Conservation (phyloP, 2,329 filamentous ascomycete species). For the Stenocarpella maydis region DNA sequence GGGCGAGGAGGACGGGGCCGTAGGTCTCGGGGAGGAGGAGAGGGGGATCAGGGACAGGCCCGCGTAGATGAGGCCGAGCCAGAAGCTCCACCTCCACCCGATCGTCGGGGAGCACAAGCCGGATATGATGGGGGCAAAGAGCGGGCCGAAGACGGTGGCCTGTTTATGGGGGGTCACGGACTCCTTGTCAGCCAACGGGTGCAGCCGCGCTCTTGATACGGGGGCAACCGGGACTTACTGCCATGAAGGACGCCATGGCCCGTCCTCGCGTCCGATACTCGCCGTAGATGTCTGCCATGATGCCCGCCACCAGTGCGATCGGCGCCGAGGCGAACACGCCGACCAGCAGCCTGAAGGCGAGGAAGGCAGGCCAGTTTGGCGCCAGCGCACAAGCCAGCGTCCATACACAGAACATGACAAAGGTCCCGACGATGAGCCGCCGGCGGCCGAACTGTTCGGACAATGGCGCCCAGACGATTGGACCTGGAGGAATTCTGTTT, state of each 20-base stretch:
- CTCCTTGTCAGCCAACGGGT: neutral
- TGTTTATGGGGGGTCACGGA: constrained; percentile 41
- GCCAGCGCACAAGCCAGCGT: constrained; percentile 65
- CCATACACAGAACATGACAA: constrained; percentile 57
- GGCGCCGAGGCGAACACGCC: constrained; percentile 65
- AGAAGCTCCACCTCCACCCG: constrained; percentile 76
- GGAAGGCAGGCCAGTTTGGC: constrained; percentile 59
- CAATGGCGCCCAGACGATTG: constrained; percentile 69
- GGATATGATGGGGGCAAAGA: constrained; percentile 71
- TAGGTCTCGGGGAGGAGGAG: constrained; percentile 73
- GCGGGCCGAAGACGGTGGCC: constrained; percentile 71
- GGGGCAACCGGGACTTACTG: constrained; percentile 49
- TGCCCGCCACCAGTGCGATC: constrained; percentile 68
- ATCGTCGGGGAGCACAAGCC: constrained; percentile 67
- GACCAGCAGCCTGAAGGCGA: constrained; percentile 63
- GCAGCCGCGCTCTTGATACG: too few species aligned
- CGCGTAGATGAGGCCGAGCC: constrained; percentile 74
- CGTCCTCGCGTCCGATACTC: constrained; percentile 63
- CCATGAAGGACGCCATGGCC: constrained; percentile 71
- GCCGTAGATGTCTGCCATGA: constrained; percentile 72
- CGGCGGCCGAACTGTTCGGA: constrained; percentile 71
- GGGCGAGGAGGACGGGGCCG: constrained; percentile 63
- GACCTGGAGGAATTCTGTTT: constrained; percentile 43
- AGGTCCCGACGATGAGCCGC: constrained; percentile 54
- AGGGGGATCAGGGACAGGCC: constrained; percentile 67